A percentile compares a stretch with the other conserved stretches of the same genome.
Evolutionary conservation across 2,329 filamentous ascomycete genomes (phyloP).

Genomic region (Aspergillus chevalieri): DNA sequence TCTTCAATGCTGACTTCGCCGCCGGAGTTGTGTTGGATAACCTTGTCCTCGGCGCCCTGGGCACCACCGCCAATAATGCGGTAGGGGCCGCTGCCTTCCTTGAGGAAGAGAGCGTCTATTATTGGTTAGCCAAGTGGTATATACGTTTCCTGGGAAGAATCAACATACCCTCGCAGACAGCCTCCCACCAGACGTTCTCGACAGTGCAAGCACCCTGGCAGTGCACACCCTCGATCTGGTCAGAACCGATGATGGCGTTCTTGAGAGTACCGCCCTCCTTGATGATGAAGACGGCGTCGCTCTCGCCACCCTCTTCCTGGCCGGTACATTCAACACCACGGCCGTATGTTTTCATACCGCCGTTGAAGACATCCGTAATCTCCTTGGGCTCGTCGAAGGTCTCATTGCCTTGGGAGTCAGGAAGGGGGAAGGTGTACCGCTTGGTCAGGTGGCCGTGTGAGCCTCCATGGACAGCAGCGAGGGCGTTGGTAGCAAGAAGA

Average conservation of each 20-base stretch:
- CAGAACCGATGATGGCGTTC: conserved; percentile 44
- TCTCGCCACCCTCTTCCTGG: conserved; percentile 40
- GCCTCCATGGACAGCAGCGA: conserved; percentile 5
- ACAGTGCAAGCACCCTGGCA: conserved; percentile 42
- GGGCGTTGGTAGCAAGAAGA: conserved; percentile 1
- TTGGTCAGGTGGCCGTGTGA: not conserved
- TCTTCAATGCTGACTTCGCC: conserved; percentile 34
- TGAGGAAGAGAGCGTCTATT: conserved; percentile 36
- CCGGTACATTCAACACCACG: conserved; percentile 39
- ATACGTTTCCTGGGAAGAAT: too few species aligned
- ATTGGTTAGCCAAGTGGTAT: too few species aligned
- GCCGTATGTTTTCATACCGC: conserved; percentile 43
- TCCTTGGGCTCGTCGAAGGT: conserved; percentile 38
- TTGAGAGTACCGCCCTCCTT: conserved; percentile 39
- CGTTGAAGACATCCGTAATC: conserved; percentile 41
- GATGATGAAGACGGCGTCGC: conserved; percentile 42
- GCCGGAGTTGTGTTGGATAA: conserved; percentile 45
- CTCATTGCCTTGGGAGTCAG: conserved; percentile 36
- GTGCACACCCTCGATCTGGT: conserved; percentile 44
- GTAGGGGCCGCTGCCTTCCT: conserved; percentile 27
- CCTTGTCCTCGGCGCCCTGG: conserved; percentile 42
- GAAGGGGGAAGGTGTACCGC: conserved; percentile 23
- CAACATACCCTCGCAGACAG: conserved; percentile 36
- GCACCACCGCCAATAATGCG: conserved; percentile 45
- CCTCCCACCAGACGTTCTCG: conserved; percentile 45